Evolutionary conservation across 2,329 filamentous ascomycete species (phyloP), one percentile per base, ranked within the genome.

Genomic region (Exophiala bonariae): DNA sequence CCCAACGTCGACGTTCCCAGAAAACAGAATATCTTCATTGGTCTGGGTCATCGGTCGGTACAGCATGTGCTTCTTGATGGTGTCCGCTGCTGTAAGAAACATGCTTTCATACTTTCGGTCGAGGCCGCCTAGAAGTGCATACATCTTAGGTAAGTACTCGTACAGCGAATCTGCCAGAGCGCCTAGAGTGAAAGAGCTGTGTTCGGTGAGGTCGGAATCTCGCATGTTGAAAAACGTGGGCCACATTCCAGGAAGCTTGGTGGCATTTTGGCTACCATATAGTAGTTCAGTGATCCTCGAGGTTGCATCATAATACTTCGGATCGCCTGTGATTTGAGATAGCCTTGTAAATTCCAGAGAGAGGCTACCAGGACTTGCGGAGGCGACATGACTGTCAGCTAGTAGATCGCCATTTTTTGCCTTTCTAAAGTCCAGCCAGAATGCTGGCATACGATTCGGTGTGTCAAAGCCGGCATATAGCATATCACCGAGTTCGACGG

Each of bases 211-310:
- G 31, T 73, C 61, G 37, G 67, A 59, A 32, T 73, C 59, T 54
- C 75, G 73, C 3, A 74, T 73, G n/a, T 74, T 66, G 11, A 85
- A 63, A 8, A 69, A 61, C 1, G 79, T 66, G 0, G 82, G 81
- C 81, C 81, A 85, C 68, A 86, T 72, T 3, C 82, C 82, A 0
- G 82, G 81, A 28, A 86, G 61, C 28, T 68, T 68, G 3, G 80
- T 83, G 4, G 65, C 58, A 44, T 72, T 69, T 60, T 86, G 82
- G 31, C 68, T 65, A 40, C 66, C 62, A 48, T 79, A 76, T 22
- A 85, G 72, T 42, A 74, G 68, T 49, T 81, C 71, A 9, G 72
- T 71, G 46, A 85, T 76, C 32, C 80, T 72, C 54, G 79, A 71
- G 6, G 80, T 69, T 6, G 80, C 81, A 63, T 85, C 82, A 59